These are phyloP conservation scores for Betula pendula DNA, from an alignment of 306 rosid species.

Conservation along the genomic window DNA sequence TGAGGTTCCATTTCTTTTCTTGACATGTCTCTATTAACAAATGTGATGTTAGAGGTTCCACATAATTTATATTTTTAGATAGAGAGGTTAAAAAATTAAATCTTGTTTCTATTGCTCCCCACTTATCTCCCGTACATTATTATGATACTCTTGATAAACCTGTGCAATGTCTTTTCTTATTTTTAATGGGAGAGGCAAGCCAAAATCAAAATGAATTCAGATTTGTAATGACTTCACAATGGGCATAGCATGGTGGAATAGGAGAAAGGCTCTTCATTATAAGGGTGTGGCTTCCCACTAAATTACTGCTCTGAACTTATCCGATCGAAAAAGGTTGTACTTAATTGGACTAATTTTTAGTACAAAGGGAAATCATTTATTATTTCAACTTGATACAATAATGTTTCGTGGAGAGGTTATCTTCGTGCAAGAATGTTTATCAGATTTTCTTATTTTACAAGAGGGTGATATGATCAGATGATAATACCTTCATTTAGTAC, in stretches of 20 bases:
- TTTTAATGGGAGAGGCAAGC: slow-evolving; percentile 1
- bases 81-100: not conserved
- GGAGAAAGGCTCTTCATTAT: not conserved
- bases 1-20: not conserved
- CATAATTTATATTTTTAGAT: not conserved
- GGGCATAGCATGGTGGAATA: not conserved
- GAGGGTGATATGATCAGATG: not conserved
- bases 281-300: slow-evolving; percentile 1
- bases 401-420: not conserved
- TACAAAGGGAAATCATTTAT: not conserved
- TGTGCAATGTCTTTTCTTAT: not conserved
- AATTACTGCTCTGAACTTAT: slow-evolving; percentile 9
- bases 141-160: not conserved
- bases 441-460: not conserved
- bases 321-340: not conserved
- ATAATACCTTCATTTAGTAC: not conserved
- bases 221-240: not conserved
- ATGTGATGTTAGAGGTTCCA: not conserved
- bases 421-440: not conserved
- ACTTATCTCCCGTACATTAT: not conserved
- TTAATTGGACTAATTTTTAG: not conserved
- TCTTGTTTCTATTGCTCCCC: not conserved
- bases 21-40: not conserved
- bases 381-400: not conserved
- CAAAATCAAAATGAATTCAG: not conserved